Conservation (phyloP, 768 basidiomycete genomes). For the Psilocybe azurescens region DNA sequence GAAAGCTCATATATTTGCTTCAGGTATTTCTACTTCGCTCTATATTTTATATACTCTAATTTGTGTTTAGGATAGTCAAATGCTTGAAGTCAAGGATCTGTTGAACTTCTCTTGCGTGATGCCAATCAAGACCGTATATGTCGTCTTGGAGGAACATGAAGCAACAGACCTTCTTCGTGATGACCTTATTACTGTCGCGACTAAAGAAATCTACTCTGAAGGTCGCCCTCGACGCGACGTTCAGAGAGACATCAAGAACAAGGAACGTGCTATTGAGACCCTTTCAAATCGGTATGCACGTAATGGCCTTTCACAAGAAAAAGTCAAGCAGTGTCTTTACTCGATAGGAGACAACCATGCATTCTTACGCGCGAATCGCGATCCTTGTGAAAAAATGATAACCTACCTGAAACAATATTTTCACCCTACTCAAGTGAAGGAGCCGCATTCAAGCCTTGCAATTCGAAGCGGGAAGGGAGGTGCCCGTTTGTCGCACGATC, state of each 20-base stretch:
- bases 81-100: conserved; percentile 80
- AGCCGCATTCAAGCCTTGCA: conserved; percentile 69
- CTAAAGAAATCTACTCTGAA: conserved; percentile 83
- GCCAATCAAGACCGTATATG: conserved; percentile 78
- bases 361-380: conserved; percentile 84
- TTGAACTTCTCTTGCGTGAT: conserved; percentile 80
- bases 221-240: conserved; percentile 76
- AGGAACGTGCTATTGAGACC: conserved; percentile 84
- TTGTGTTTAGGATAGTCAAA: conserved; percentile 76
- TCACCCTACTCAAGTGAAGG: conserved; percentile 72
- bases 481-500: conserved; percentile 83
- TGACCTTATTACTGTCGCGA: conserved; percentile 75
- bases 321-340: conserved; percentile 79
- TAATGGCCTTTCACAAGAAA: conserved; percentile 64
- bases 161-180: conserved; percentile 76
- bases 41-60: background rate
- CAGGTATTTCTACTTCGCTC: conserved; percentile 52
- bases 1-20: conserved; percentile 83
- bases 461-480: conserved; percentile 84
- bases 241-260: conserved; percentile 82
- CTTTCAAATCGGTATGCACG: conserved; percentile 69
- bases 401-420: conserved; percentile 75
- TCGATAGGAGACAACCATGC: conserved; percentile 92
- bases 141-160: conserved; percentile 66
- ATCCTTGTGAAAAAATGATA: conserved; percentile 90